These are phyloP conservation scores for Haplosporangium sp. DNA, from an alignment of 371 early-diverging fungal species.

Conservation along the genomic window DNA sequence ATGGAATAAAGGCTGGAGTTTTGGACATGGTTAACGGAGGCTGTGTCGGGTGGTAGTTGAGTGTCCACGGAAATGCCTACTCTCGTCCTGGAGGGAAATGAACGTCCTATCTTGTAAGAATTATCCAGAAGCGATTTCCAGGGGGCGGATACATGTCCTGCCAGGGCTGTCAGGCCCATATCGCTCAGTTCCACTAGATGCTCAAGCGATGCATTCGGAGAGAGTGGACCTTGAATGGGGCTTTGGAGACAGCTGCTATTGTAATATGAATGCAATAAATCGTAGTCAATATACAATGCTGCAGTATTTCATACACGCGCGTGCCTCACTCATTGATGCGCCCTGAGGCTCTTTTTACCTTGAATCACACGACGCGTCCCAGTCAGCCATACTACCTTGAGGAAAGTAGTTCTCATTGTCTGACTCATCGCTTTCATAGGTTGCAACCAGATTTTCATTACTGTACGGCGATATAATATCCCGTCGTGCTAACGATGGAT, in stretches of 20 bases:
- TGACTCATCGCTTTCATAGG: constrained; percentile 29
- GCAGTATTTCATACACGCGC: not conserved
- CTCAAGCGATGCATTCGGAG: constrained; percentile 5
- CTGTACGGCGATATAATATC: constrained; percentile 8
- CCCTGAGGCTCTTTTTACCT: constrained; percentile 7
- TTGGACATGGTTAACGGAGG: too few relatives aligned
- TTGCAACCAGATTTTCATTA: not conserved
- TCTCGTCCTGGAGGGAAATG: not conserved
- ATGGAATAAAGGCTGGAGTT: too few relatives aligned
- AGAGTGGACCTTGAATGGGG: constrained; percentile 5
- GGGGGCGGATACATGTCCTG: not conserved
- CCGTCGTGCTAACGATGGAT: not conserved
- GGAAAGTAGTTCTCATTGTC: constrained; percentile 18
- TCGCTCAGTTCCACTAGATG: not conserved
- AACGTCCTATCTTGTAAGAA: not conserved
- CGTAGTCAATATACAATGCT: not conserved
- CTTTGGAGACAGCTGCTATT: constrained; percentile 11
- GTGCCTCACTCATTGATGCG: not conserved
- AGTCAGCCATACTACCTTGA: not conserved
- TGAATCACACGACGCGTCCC: constrained; percentile 19
- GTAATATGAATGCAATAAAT: not conserved
- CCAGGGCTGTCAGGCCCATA: not conserved
- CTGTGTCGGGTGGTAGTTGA: not conserved
- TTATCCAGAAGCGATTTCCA: not conserved
- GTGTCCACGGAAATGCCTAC: not conserved